Percentiles rank a stretch among this genome's conserved stretches.
phyloP scores from a whole-genome alignment of 768 basidiomycete genomes.

The Gautieria morchelliformis region DNA sequence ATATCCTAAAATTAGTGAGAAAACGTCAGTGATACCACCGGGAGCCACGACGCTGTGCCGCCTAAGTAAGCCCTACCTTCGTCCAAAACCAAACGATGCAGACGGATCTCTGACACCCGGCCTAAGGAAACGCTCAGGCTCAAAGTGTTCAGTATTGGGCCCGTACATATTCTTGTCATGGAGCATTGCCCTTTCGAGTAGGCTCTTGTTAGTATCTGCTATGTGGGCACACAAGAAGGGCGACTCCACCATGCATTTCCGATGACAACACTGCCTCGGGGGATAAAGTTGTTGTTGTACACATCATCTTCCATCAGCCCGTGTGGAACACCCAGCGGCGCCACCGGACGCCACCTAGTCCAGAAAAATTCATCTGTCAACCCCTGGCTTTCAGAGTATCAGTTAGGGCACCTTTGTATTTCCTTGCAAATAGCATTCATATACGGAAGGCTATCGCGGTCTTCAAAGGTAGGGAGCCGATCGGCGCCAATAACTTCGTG shows the following conservation, averaged over 20 bases:
- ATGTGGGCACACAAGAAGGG: background rate
- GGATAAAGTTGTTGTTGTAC: background rate
- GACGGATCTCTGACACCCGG: background rate
- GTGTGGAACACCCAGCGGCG: too few relatives aligned
- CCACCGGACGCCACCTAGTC: constrained; percentile 8
- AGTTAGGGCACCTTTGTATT: background rate
- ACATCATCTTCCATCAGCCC: constrained; percentile 2
- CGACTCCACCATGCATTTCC: constrained; percentile 1
- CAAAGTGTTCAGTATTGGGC: constrained; percentile 6
- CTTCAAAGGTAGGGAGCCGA: constrained; percentile 4
- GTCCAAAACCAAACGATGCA: constrained; percentile 3
- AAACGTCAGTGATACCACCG: background rate
- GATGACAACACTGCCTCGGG: background rate
- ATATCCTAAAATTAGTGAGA: background rate
- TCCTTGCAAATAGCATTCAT: constrained; percentile 7
- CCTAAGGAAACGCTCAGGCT: constrained; percentile 6
- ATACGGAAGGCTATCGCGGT: constrained; percentile 7
- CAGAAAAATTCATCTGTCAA: too few relatives aligned
- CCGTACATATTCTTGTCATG: constrained; percentile 7
- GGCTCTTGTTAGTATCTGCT: background rate
- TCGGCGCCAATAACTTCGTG: constrained; percentile 10
- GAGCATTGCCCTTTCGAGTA: constrained; percentile 4
- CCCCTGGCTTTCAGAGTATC: background rate
- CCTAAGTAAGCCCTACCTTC: background rate
- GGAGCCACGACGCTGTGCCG: too few relatives aligned